These are phyloP conservation scores for Ophiostoma tasmaniense DNA, from an alignment of 2,329 filamentous ascomycete species.

Conservation along the genomic window DNA sequence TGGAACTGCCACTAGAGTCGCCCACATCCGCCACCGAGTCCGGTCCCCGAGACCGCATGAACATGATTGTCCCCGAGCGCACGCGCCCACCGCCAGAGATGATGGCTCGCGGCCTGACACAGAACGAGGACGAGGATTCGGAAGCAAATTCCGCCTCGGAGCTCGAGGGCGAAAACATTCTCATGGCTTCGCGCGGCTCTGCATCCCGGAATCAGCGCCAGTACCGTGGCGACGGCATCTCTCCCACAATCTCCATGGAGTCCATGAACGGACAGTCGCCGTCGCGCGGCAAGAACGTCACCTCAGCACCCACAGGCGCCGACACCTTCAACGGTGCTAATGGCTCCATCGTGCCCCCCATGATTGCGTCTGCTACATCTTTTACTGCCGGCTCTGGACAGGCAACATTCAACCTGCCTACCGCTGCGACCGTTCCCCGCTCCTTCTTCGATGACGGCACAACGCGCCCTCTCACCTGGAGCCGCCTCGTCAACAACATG, in stretches of 20 bases:
- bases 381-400: constrained; percentile 40
- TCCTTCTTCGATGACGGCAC: constrained; percentile 89
- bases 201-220: constrained; percentile 59
- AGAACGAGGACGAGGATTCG: constrained; percentile 86
- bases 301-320: constrained; percentile 40
- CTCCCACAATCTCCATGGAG: constrained; percentile 83
- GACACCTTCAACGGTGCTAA: constrained; percentile 42
- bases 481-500: constrained; percentile 84
- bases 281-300: constrained; percentile 27
- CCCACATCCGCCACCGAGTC: constrained; percentile 71
- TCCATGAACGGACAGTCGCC: constrained; percentile 68
- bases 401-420: constrained; percentile 47
- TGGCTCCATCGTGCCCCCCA: not conserved
- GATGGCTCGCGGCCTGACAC: constrained; percentile 72
- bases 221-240: constrained; percentile 58
- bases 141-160: constrained; percentile 77
- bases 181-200: constrained; percentile 60
- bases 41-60: constrained; percentile 80
- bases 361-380: constrained; percentile 39
- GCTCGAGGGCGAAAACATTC: constrained; percentile 66
- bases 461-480: constrained; percentile 77
- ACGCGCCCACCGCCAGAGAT: constrained; percentile 84
- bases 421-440: constrained; percentile 57
- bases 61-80: constrained; percentile 80
- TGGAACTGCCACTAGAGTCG: constrained; percentile 89